A percentile compares a stretch with the other conserved stretches of the same genome.
phyloP scores from a whole-genome alignment of 345 rosid genomes.

The Camelina hispida region DNA sequence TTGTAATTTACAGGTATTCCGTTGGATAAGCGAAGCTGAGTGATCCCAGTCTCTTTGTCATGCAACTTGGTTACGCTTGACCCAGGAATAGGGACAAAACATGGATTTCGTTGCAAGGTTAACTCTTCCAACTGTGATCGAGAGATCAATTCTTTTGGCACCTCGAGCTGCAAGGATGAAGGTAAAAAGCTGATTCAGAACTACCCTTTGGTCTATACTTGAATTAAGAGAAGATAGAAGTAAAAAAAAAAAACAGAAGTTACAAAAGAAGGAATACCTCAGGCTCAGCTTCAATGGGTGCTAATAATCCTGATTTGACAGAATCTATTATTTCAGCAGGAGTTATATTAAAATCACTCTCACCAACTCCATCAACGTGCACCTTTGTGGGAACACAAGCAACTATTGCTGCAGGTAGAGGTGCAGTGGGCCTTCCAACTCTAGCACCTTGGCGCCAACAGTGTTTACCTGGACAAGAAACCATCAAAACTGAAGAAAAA shows the following conservation, averaged over 20 bases:
- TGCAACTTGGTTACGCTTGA: constrained; percentile 58
- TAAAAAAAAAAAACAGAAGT: constrained; percentile 24
- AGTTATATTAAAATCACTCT: constrained; percentile 83
- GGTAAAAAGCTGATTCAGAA: constrained; percentile 33
- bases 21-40: constrained; percentile 86
- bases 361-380: constrained; percentile 81
- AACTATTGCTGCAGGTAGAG: constrained; percentile 96
- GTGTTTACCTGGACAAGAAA: constrained; percentile 70
- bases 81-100: constrained; percentile 65
- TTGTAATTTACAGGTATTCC: constrained; percentile 90
- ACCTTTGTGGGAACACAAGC: constrained; percentile 94
- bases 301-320: constrained; percentile 70
- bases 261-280: constrained; percentile 60
- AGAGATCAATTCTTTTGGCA: constrained; percentile 89
- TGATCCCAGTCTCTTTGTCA: constrained; percentile 89
- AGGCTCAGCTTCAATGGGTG: constrained; percentile 97
- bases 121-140: constrained; percentile 69
- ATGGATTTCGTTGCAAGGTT: constrained; percentile 63
- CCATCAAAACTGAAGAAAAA: neutral
- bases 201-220: constrained; percentile 15
- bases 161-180: constrained; percentile 83
- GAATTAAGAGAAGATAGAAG: constrained; percentile 22
- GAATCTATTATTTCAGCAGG: constrained; percentile 75
- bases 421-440: constrained; percentile 91
- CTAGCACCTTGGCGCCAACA: constrained; percentile 89